Conservation (phyloP, 2,329 filamentous ascomycete species). For the Sclerotinia spermophila region DNA sequence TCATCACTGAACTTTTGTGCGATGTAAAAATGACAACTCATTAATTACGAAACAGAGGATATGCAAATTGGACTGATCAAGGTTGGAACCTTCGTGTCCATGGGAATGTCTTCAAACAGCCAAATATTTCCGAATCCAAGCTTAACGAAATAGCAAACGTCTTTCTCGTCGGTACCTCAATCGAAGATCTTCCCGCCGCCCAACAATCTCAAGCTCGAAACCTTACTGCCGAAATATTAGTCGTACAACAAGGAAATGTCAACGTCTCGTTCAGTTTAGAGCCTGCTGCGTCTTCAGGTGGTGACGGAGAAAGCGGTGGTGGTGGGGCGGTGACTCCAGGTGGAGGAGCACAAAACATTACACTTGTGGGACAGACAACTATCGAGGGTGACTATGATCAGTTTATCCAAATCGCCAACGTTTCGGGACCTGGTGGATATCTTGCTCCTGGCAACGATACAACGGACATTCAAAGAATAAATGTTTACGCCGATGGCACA, state of each 20-base stretch:
- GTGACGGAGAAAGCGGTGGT: constrained; percentile 44
- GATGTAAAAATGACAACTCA: neutral
- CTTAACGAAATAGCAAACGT: constrained; percentile 66
- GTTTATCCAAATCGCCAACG: constrained; percentile 61
- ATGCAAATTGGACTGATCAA: constrained; percentile 74
- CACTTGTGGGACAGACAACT: constrained; percentile 63
- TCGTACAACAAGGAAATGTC: constrained; percentile 66
- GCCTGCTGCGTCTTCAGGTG: constrained; percentile 54
- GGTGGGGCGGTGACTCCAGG: constrained; percentile 49
- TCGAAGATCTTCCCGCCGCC: constrained; percentile 54
- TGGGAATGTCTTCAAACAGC: constrained; percentile 78
- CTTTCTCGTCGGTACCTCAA: constrained; percentile 63
- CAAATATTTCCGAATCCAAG: constrained; percentile 60
- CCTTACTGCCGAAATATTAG: constrained; percentile 67
- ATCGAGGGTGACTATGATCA: constrained; percentile 68
- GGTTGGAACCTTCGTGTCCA: constrained; percentile 75
- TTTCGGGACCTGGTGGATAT: constrained; percentile 48
- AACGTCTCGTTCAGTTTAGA: constrained; percentile 62
- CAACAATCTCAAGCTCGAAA: constrained; percentile 69
- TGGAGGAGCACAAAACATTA: constrained; percentile 60
- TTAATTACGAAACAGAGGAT: constrained; percentile 41
- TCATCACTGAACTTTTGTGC: neutral
- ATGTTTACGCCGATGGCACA: constrained; percentile 63
- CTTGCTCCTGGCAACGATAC: constrained; percentile 63
- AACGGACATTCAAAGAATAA: constrained; percentile 60